Percentiles rank a stretch among this genome's conserved stretches.
Conservation (phyloP, 2,329 filamentous ascomycete genomes). For the Hirsutella thompsonii region DNA sequence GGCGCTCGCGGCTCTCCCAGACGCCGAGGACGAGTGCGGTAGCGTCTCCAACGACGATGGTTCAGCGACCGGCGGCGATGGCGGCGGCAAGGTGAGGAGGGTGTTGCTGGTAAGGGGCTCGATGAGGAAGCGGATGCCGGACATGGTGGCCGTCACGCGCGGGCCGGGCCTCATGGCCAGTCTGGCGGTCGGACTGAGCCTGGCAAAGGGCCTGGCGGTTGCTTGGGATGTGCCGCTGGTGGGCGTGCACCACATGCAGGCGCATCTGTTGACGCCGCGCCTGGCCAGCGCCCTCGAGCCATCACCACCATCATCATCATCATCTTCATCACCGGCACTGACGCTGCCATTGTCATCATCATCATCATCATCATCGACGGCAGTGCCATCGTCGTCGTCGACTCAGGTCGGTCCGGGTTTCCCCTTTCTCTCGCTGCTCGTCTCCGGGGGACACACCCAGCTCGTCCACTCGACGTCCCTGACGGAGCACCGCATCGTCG, state of each 20-base stretch:
- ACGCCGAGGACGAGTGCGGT: conserved; percentile 3
- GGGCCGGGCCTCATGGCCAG: conserved; percentile 82
- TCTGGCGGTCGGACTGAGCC: conserved; percentile 64
- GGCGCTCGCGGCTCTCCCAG: conserved; percentile 43
- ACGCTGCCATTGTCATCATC: no score
- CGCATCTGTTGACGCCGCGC: conserved; percentile 79
- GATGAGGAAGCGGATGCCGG: conserved; percentile 31
- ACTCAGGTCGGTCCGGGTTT: conserved; percentile 38
- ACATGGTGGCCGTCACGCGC: conserved; percentile 80
- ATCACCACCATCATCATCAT: no score
- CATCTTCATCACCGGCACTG: background rate
- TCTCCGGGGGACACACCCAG: conserved; percentile 86
- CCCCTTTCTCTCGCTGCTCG: conserved; percentile 78
- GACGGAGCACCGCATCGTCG: conserved; percentile 60
- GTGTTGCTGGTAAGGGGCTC: conserved; percentile 12
- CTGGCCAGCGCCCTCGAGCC: conserved; percentile 51
- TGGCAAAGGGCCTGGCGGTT: conserved; percentile 74
- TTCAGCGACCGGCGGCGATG: background rate
- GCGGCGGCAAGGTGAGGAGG: background rate
- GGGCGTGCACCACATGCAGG: conserved; percentile 94
- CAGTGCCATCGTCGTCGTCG: background rate
- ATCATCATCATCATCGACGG: background rate
- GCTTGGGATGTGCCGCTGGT: conserved; percentile 76
- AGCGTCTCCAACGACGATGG: background rate
- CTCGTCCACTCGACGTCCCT: conserved; percentile 62